Conservation (phyloP, 2,329 filamentous ascomycete species). For the Aspergillus alliaceus region DNA sequence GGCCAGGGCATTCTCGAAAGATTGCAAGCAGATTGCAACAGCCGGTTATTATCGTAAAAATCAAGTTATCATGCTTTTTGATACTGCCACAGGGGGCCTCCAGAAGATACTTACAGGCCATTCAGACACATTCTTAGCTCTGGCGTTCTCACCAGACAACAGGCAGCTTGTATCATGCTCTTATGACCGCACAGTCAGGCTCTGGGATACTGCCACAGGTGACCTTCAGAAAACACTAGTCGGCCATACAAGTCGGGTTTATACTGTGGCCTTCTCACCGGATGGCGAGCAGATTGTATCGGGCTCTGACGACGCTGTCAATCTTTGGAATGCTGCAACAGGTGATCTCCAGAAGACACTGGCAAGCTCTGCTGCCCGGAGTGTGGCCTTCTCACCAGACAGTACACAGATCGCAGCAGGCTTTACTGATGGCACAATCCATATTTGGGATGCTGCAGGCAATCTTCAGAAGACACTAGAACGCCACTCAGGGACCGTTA, state of each 20-base stretch:
- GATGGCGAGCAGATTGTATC: constrained; percentile 18
- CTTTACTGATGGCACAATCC: too few species aligned
- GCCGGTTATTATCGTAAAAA: too few species aligned
- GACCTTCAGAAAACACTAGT: not conserved
- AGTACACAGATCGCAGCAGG: too few species aligned
- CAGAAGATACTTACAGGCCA: constrained; percentile 15
- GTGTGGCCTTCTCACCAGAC: too few species aligned
- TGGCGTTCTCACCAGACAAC: constrained; percentile 24
- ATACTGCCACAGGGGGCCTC: constrained; percentile 7
- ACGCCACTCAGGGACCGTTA: too few species aligned
- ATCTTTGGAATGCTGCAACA: constrained; percentile 10
- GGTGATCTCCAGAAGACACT: too few species aligned
- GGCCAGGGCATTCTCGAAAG: too few species aligned
- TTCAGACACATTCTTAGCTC: constrained; percentile 1
- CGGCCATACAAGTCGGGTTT: not conserved
- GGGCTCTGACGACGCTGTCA: constrained; percentile 14
- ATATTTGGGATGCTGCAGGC: too few species aligned
- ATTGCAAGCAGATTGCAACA: too few species aligned
- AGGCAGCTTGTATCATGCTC: constrained; percentile 20
- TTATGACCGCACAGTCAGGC: constrained; percentile 12
- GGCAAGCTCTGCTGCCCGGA: too few species aligned
- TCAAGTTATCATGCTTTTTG: too few species aligned
- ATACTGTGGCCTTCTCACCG: constrained; percentile 18
- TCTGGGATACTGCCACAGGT: constrained; percentile 9
- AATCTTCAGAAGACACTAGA: too few species aligned